phyloP scores from a whole-genome alignment of 2,329 filamentous ascomycete species.

The Fusarium redolens region DNA sequence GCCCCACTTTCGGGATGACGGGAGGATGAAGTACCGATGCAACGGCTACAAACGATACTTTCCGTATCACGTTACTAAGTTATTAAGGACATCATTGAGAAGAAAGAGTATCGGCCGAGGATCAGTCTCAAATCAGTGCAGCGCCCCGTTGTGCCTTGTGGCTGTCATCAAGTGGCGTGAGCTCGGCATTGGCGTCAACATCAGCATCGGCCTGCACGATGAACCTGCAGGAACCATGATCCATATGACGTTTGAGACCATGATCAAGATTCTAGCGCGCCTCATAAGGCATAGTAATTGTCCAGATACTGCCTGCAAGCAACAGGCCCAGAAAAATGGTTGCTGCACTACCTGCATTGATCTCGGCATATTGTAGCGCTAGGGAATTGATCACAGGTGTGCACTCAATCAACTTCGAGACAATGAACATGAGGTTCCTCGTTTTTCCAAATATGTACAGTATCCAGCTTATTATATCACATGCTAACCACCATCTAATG shows the following conservation, averaged over 20 bases:
- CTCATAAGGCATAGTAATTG: background rate
- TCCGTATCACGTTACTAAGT: background rate
- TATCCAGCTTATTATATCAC: slow-evolving; percentile 28
- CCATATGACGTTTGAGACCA: background rate
- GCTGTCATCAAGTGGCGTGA: background rate
- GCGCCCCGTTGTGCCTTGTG: background rate
- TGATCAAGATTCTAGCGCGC: background rate
- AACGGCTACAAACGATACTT: background rate
- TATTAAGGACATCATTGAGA: background rate
- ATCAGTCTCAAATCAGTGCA: background rate
- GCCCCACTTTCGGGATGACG: slow-evolving; percentile 14
- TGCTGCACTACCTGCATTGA: background rate
- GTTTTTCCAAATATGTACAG: slow-evolving; percentile 33
- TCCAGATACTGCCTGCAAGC: background rate
- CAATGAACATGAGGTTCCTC: background rate
- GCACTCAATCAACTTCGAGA: background rate
- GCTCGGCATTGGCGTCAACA: background rate
- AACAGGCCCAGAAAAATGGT: no score
- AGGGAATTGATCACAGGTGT: background rate
- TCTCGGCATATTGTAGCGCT: no score
- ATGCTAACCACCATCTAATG: slow-evolving; percentile 13
- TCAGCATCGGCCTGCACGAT: slow-evolving; percentile 1
- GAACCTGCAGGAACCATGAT: slow-evolving; percentile 14
- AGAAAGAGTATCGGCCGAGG: background rate
- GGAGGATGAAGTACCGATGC: background rate